phyloP scores from a whole-genome alignment of 768 basidiomycete genomes.

The Boletus rubropictus region DNA sequence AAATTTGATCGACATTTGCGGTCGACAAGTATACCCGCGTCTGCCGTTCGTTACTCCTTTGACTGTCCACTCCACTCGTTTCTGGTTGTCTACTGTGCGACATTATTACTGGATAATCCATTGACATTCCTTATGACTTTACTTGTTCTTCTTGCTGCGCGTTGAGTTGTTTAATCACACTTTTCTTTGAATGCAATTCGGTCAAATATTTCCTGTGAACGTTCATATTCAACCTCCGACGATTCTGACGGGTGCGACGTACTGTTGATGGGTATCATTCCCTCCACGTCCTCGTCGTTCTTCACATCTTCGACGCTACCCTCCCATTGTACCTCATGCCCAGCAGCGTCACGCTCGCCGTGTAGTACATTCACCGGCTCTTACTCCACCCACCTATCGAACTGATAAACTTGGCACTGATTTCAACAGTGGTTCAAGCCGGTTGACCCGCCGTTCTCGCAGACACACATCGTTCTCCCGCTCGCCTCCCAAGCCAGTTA shows the following conservation, averaged over 20 bases:
- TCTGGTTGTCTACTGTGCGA: conserved; percentile 31
- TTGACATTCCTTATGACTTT: conserved; percentile 33
- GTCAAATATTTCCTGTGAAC: conserved; percentile 1
- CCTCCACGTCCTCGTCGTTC: conserved; percentile 8
- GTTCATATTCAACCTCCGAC: conserved; percentile 28
- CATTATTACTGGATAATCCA: conserved; percentile 34
- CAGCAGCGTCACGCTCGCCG: conserved; percentile 3
- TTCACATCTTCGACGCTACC: conserved; percentile 1
- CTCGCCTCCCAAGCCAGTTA: background rate
- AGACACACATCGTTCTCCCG: background rate
- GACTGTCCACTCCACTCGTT: conserved; percentile 32
- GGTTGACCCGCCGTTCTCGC: conserved; percentile 4
- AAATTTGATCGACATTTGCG: conserved; percentile 20
- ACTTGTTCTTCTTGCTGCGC: conserved; percentile 27
- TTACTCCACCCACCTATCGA: conserved; percentile 3
- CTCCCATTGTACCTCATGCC: conserved; percentile 11
- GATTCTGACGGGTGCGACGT: conserved; percentile 12
- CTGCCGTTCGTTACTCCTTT: conserved; percentile 33
- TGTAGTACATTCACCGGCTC: conserved; percentile 4
- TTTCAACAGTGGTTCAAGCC: conserved; percentile 8
- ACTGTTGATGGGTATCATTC: conserved; percentile 6
- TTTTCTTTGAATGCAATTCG: conserved; percentile 3
- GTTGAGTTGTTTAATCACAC: conserved; percentile 21
- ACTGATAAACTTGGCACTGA: conserved; percentile 14
- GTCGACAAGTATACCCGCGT: conserved; percentile 32